A percentile compares a stretch with the other conserved stretches of the same genome.
Conservation (phyloP, 768 basidiomycete species). For the Rossbeevera mucosa region DNA sequence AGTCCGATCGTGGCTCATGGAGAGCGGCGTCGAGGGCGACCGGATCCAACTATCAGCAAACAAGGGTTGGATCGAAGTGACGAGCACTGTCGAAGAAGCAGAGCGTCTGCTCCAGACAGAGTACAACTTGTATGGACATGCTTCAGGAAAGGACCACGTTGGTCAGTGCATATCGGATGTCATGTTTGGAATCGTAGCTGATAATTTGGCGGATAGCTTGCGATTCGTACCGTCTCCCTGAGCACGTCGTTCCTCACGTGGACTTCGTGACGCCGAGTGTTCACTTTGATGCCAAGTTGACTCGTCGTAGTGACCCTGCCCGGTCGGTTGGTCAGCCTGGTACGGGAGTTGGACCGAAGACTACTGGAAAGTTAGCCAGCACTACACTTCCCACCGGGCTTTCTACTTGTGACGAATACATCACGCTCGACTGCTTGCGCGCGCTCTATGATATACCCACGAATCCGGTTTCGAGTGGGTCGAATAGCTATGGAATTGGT, state of each 20-base stretch:
- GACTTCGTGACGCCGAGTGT: constrained; percentile 33
- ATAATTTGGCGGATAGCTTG: constrained; percentile 21
- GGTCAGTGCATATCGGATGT: constrained; percentile 16
- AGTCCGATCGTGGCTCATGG: constrained; percentile 28
- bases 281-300: constrained; percentile 28
- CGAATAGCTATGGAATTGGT: constrained; percentile 18
- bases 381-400: constrained; percentile 5
- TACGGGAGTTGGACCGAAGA: constrained; percentile 17
- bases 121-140: constrained; percentile 32
- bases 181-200: background rate
- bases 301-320: constrained; percentile 6
- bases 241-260: constrained; percentile 28
- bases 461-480: constrained; percentile 10
- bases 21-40: constrained; percentile 21
- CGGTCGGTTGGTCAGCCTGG: background rate
- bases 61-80: constrained; percentile 27
- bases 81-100: constrained; percentile 30
- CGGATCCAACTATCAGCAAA: constrained; percentile 19
- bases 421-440: constrained; percentile 29
- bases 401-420: constrained; percentile 25
- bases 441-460: constrained; percentile 24
- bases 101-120: constrained; percentile 32
- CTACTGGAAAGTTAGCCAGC: constrained; percentile 8
- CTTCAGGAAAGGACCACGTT: constrained; percentile 24
- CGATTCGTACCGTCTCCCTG: constrained; percentile 32